Conservation (phyloP, 768 basidiomycete genomes). For the Ephemerocybe angulata region DNA sequence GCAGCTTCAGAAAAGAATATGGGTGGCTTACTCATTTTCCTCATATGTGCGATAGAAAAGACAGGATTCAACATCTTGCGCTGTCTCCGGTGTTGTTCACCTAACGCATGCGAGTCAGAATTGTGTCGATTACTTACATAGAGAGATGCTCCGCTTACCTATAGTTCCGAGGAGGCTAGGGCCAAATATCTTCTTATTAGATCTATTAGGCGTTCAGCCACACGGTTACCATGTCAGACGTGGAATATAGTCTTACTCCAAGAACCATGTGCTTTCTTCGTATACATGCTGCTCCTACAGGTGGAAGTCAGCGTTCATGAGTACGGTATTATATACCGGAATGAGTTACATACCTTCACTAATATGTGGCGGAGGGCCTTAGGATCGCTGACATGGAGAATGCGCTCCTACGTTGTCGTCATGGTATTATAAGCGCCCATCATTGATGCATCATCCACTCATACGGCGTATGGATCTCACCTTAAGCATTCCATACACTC, state of each 20-base stretch:
- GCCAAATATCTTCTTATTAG: background rate
- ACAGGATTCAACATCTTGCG: slow-evolving; percentile 28
- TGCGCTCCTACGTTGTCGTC: background rate
- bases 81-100: slow-evolving; percentile 25
- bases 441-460: too few relatives aligned
- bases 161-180: background rate
- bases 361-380: background rate
- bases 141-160: background rate
- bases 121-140: background rate
- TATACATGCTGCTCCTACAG: background rate
- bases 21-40: slow-evolving; percentile 14
- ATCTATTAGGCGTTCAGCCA: too few relatives aligned
- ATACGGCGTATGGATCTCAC: too few relatives aligned
- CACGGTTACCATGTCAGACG: background rate
- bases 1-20: background rate
- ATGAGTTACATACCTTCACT: background rate
- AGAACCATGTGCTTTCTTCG: background rate
- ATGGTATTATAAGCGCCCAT: too few relatives aligned
- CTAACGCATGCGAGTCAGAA: slow-evolving; percentile 9
- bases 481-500: too few relatives aligned
- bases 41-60: slow-evolving; percentile 24
- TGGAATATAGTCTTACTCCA: background rate
- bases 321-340: too few relatives aligned
- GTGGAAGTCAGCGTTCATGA: background rate
- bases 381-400: background rate